Evolutionary conservation across 139 green algal genomes (phyloP), one percentile per base, ranked within the genome.

Genomic region (Dunaliella sp.): DNA sequence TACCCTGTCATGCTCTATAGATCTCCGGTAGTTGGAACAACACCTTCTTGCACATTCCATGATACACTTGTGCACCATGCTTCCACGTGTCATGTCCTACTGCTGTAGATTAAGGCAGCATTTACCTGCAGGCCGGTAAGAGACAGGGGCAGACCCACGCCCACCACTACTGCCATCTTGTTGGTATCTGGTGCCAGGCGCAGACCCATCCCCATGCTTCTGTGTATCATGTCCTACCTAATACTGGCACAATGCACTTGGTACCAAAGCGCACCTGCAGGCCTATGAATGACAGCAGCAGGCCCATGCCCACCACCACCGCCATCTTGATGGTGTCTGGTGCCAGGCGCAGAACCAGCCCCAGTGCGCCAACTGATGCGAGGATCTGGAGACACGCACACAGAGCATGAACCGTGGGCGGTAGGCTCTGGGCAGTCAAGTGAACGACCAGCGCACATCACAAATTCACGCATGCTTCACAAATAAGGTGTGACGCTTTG

Each of bases 311-410:
- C 36, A 92, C 88, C 65, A 91, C 88, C 38, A 88, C 88, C 2
- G 91, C 91, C 35, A 94, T 89, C 85, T 94, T 92, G 87, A 92
- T 91, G 37, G 77, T 84, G 81, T 91, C 75, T 30, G 91, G 87
- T 73, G 92, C 89, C 24, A 91, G 16, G 1, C 30, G 31, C 16
- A 93, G 84, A 65, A 93, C 87, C 16, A 92, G 28, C 25, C 38
- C 85, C 31, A 93, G 84, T 1, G 87, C 91, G 12, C 48, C 83
- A 16, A 89, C 75, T 1, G 88, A 31, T 1, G 91, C 89, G 33
- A 93, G 80, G 3, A 85, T 37, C 80, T 84, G 80, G 32, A 83
- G n/a, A 28, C 78, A 83, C 35, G 36, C 24, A 21, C 58, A 75
- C 58, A 75, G 24, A n/a, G n/a, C n/a, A n/a, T n/a, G n/a, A n/a